Evolutionary conservation across 192 early-diverging fungal species (phyloP).

Genomic region (Jimgerdemannia flammicorona): DNA sequence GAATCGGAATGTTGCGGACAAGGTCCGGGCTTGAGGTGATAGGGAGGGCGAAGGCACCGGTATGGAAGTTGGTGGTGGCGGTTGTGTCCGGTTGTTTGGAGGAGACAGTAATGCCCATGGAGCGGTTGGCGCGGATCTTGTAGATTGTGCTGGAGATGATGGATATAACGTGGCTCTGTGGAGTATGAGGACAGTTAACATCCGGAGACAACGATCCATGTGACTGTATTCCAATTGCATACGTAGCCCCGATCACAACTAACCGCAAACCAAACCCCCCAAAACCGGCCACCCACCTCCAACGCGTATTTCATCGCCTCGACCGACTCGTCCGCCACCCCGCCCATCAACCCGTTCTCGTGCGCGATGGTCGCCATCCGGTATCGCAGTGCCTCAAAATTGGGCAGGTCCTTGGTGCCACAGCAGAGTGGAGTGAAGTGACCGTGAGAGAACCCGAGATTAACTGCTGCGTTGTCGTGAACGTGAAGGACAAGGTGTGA

Average conservation of each 20-base stretch:
- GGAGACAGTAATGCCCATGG: slow-evolving; percentile 34
- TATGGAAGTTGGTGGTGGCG: neutral
- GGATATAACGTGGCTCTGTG: slow-evolving; percentile 59
- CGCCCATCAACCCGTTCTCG: slow-evolving; percentile 63
- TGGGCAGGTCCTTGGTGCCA: slow-evolving; percentile 64
- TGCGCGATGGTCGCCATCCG: slow-evolving; percentile 66
- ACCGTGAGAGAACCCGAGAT: slow-evolving; percentile 59
- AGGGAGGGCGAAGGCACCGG: neutral
- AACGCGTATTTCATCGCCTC: slow-evolving; percentile 63
- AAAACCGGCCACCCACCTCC: slow-evolving; percentile 21
- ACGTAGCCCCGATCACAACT: too few relatives aligned
- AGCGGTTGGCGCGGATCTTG: slow-evolving; percentile 59
- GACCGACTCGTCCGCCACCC: slow-evolving; percentile 55
- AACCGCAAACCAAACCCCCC: too few relatives aligned
- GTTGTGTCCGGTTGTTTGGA: slow-evolving; percentile 7
- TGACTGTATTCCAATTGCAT: too few relatives aligned
- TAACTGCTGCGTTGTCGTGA: neutral
- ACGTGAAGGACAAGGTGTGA: too few relatives aligned
- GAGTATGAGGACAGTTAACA: too few relatives aligned
- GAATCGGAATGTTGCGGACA: neutral
- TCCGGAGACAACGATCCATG: too few relatives aligned
- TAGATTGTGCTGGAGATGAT: slow-evolving; percentile 63
- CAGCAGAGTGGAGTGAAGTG: slow-evolving; percentile 62
- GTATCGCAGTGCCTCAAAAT: slow-evolving; percentile 56
- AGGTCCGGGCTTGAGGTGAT: neutral